Base-by-base conservation (phyloP, 2,329 filamentous ascomycete genomes). In the Dothideomycetes sp. region DNA sequence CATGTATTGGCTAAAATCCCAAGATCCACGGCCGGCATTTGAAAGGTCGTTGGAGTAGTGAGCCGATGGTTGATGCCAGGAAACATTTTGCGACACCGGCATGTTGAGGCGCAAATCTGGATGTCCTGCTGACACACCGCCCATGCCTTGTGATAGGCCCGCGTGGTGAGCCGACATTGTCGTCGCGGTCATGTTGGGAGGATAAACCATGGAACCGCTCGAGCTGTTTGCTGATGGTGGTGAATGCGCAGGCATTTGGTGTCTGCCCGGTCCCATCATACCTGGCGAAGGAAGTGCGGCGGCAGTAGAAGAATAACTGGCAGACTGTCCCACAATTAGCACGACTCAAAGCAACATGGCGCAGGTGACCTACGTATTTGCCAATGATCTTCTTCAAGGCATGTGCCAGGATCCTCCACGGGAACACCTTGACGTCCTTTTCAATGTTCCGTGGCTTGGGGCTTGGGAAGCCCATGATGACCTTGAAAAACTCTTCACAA, bases 351-450 rank as follows among this genome's bases (percentile, higher is more conserved):
- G 11, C 15, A 32, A n/a, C 17, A 19, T 30, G 18, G 18, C 19
- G n/a, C 42, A 38, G 45, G 44, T 47, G 47, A 73, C 76, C 64
- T 65, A 78, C 76, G 62, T 96, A 98, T 81, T 98, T 98, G 54
- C 85, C 81, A 58, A 98, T 94, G 55, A 98, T 96, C 70, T 98
- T 98, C 73, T 93, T 94, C 49, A 98, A 72, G 0, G 91, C 89
- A 44, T 79, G 75, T 36, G 77, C 75, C 33, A 98, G 71, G 44
- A 91, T 85, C 61, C 87, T 91, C 91, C 91, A 98, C 4, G 87
- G 82, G 56, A 96, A 98, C 10, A 96, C 91, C 65, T 98, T 98
- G 57, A 98, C 88, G 55, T 96, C 89, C 66, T 98, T 98, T 68
- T 96, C 91, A 48, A 98, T 98, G 56, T 96, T 95, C 46, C 91